Conservation (phyloP, 1,284 basidiomycete genomes). For the Puccinia brachypodii region DNA sequence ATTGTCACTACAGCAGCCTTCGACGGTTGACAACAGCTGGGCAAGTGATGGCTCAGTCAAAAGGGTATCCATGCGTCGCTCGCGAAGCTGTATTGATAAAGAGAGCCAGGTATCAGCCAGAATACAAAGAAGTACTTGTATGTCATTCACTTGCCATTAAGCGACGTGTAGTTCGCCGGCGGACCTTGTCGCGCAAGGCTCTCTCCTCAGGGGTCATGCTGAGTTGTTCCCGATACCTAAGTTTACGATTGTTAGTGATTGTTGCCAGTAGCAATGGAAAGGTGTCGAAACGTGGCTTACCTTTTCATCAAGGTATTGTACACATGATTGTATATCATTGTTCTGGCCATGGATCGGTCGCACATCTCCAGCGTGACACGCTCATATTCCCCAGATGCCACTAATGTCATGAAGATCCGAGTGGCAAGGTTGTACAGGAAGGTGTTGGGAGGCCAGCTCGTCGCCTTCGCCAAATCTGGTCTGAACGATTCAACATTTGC, state of each 20-base stretch:
- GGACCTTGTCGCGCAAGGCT: neutral
- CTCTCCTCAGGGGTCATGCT: neutral
- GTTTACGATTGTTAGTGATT: too few relatives aligned
- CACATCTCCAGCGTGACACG: neutral
- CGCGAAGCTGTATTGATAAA: neutral
- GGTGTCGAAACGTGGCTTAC: neutral
- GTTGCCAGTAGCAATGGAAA: neutral
- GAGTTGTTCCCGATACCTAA: neutral
- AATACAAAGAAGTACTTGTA: neutral
- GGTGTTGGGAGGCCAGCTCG: neutral
- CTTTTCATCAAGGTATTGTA: neutral
- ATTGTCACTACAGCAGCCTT: slow-evolving; percentile 14
- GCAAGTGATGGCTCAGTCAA: neutral
- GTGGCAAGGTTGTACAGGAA: slow-evolving; percentile 16
- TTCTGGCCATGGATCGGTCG: neutral
- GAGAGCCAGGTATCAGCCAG: neutral
- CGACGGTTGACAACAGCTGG: slow-evolving; percentile 1
- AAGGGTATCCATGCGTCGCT: neutral
- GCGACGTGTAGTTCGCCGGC: neutral
- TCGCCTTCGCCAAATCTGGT: neutral
- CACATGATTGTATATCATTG: neutral
- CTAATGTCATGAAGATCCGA: neutral
- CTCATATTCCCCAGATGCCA: neutral
- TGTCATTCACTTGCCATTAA: neutral
- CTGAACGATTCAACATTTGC: neutral